Base-by-base conservation (phyloP, 2,329 filamentous ascomycete genomes). In the Beauveria rudraprayagi region DNA sequence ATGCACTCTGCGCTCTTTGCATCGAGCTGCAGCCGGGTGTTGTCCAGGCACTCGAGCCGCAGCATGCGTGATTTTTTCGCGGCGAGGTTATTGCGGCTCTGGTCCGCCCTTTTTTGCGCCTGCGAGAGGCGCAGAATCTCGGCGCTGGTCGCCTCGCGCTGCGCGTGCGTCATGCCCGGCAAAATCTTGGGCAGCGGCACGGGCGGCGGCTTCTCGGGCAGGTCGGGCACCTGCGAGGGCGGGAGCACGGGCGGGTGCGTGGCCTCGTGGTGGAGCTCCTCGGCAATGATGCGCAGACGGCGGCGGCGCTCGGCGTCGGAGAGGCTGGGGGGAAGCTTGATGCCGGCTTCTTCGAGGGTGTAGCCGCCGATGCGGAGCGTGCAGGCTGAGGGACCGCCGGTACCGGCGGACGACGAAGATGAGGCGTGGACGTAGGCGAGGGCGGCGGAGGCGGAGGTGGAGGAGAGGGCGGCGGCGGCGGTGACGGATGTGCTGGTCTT, bases 11-110 rank as follows among this genome's bases (percentile, higher is more conserved):
- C 63, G 6, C 65, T 60, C 41, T 65, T 62, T 2, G 66, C 65
- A 44, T 69, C 66, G 17, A 68, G 62, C 24, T 73, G 62, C 3
- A 34, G 19, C 2, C 65, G 66, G 8, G 66, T 65, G 11, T 66
- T 62, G 0, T 60, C 52, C 1, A 72, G 64, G 0, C 65, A 62
- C 55, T 75, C 73, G 28, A 70, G 60, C 0, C 73, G 68, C 22
- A 68, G 65, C 22, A 69, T 63, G 0, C 75, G 69, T 11, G 70
- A 72, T 58, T 74, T 71, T 64, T 72, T 73, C 26, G 75, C 75
- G 0, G 75, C 72, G 41, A 66, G 61, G 62, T 76, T 77, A 67
- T 77, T 77, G 5, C 75, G 66, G 47, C 68, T 61, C 2, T 71
- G 67, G 19, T 75, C 70, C 6, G 51, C 14, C 56, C 74, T 71